Conservation (phyloP, 139 green algal genomes). For the Haematococcus sp. region DNA sequence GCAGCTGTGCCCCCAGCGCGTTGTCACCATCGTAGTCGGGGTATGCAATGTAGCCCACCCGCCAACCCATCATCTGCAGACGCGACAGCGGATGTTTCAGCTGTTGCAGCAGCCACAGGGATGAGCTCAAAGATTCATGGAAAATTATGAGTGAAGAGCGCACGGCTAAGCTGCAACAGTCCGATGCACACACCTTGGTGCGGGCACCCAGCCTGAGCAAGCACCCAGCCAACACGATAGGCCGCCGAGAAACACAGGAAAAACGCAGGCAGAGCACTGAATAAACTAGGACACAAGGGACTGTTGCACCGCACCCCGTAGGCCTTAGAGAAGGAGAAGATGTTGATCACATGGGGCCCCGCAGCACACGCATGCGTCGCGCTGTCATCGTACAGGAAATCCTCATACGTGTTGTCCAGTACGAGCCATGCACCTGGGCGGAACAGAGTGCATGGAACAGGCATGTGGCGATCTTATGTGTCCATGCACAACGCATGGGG, state of each 20-base stretch:
- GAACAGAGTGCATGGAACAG: too few species aligned
- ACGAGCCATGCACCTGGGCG: conserved; percentile 75
- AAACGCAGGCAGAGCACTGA: too few species aligned
- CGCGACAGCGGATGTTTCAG: conserved; percentile 45
- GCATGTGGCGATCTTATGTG: too few species aligned
- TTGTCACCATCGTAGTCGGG: conserved; percentile 19
- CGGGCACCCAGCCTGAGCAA: too few species aligned
- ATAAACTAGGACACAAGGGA: too few species aligned
- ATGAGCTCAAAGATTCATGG: not conserved
- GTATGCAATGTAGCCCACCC: conserved; percentile 76
- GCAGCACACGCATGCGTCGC: conserved; percentile 19
- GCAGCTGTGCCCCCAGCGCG: conserved; percentile 7
- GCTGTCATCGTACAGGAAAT: conserved; percentile 15
- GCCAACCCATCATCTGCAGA: conserved; percentile 81
- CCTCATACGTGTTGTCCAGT: conserved; percentile 92
- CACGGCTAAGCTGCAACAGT: not conserved
- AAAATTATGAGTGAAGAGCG: not conserved
- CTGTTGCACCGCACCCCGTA: too few species aligned
- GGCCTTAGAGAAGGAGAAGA: conserved; percentile 42
- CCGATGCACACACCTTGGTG: not conserved
- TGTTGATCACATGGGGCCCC: conserved; percentile 25
- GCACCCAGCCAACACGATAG: too few species aligned
- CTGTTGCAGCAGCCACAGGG: not conserved
- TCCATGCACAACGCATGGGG: too few species aligned
- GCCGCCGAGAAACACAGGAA: too few species aligned